Evolutionary conservation across 1,284 basidiomycete genomes (phyloP), one percentile per base, ranked within the genome.

Genomic region (Apiotrichum brassicae): DNA sequence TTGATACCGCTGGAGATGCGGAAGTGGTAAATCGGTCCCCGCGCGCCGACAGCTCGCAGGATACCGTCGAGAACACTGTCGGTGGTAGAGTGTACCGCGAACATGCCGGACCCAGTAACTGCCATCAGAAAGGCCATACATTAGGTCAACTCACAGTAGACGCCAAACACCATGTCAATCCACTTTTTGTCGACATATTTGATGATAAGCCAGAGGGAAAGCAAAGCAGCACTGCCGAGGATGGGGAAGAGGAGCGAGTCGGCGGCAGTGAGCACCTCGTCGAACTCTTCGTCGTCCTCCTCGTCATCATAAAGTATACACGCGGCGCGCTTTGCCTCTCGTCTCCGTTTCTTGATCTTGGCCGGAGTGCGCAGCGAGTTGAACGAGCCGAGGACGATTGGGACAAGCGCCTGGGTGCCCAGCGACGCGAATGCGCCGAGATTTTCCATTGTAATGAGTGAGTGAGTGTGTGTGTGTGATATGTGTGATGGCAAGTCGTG

Each of bases 141-240:
- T 7, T 30, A 2, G 13, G 5, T 9, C 20, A 2, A 89, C 69
- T 62, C 53, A 73, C 70, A 89, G 64, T 91, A 91, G 76, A 82
- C 82, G 1, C 71, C 72, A 24, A 76, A 48, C 20, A 72, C n/a
- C 79, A 64, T 48, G 54, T 71, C 71, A 56, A 95, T 83, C 84
- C 87, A 89, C 60, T 83, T 81, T 60, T 80, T 82, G 35, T 87
- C 87, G 37, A 88, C 72, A 66, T 85, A 92, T 64, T 83, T 68
- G 46, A 73, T 54, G 23, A 71, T 41, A 36, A 58, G 36, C 51
- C 57, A 74, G 16, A 74, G 54, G 0, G 58, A 55, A 44, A 73
- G 42, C 7, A 74, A 57, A n/a, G 66, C 68, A 6, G 60, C 51
- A 16, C 63, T 66, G 0, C 71, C 72, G 14, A 74, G 54, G 3